A percentile compares a stretch with the other conserved stretches of the same genome.
Evolutionary conservation across 176 grass and related monocot genomes (phyloP).

Genomic region (Hyparrhenia diplandra): DNA sequence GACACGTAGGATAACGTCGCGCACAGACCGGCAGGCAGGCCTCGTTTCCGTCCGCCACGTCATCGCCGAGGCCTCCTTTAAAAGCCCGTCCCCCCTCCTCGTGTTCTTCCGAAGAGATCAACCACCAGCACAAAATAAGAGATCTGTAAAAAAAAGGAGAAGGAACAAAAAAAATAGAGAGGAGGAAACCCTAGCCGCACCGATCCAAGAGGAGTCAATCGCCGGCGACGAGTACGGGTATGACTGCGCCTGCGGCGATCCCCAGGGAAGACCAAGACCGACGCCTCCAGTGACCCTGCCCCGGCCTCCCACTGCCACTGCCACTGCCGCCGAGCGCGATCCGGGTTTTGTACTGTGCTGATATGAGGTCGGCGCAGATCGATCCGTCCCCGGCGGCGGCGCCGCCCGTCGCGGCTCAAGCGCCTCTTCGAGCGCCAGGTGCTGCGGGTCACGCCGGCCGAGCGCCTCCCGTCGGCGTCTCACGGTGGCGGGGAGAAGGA

Average conservation of each 20-base stretch:
- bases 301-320: neutral
- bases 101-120: neutral
- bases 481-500: constrained; percentile 45
- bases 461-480: constrained; percentile 41
- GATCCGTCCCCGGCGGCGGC: constrained; percentile 35
- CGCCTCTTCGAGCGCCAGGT: constrained; percentile 87
- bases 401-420: constrained; percentile 76
- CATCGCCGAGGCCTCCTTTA: constrained; percentile 22
- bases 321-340: neutral
- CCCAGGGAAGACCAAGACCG: neutral
- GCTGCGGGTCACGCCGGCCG: constrained; percentile 60
- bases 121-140: neutral
- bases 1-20: neutral
- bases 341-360: neutral
- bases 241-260: constrained; percentile 9
- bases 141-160: neutral
- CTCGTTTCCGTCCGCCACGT: constrained; percentile 11
- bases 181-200: constrained; percentile 5
- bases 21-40: neutral
- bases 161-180: neutral
- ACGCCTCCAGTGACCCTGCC: neutral
- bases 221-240: neutral
- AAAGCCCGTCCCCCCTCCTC: constrained; percentile 27
- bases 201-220: constrained; percentile 14
- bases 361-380: constrained; percentile 75